A percentile compares a stretch with the other conserved stretches of the same genome.
Conservation (phyloP, 2,329 filamentous ascomycete species). For the Ceratocystis colombiana region DNA sequence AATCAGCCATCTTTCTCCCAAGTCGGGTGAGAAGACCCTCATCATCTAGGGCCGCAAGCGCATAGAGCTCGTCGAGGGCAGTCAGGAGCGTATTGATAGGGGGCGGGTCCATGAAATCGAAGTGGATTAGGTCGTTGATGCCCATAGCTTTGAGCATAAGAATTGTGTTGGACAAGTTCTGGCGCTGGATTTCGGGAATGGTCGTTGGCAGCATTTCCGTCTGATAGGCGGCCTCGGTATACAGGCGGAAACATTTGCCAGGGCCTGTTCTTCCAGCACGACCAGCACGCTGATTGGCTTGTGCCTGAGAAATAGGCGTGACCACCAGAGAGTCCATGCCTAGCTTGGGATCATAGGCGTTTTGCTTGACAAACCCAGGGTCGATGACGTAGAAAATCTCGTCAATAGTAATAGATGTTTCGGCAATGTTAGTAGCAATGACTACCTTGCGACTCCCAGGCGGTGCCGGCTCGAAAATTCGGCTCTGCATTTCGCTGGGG, state of each 20-base stretch:
- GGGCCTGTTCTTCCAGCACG: slow-evolving; percentile 89
- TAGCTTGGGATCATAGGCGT: slow-evolving; percentile 89
- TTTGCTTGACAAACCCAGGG: slow-evolving; percentile 95
- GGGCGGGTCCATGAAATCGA: slow-evolving; percentile 98
- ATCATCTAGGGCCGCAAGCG: slow-evolving; percentile 81
- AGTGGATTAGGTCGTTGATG: slow-evolving; percentile 92
- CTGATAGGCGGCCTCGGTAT: slow-evolving; percentile 90
- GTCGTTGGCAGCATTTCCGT: slow-evolving; percentile 95
- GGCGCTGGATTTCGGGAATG: slow-evolving; percentile 90
- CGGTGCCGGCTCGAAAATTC: slow-evolving; percentile 88
- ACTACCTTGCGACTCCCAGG: slow-evolving; percentile 82
- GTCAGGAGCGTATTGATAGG: slow-evolving; percentile 97
- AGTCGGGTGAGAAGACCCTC: slow-evolving; percentile 87
- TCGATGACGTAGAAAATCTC: slow-evolving; percentile 97
- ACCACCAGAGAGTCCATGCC: slow-evolving; percentile 96
- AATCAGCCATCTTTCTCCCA: slow-evolving; percentile 95
- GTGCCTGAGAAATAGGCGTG: slow-evolving; percentile 91
- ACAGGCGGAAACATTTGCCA: slow-evolving; percentile 89
- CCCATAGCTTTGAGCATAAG: slow-evolving; percentile 99
- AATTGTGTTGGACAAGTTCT: slow-evolving; percentile 87
- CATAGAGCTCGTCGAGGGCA: slow-evolving; percentile 89
- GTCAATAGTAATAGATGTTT: slow-evolving; percentile 96
- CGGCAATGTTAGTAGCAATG: slow-evolving; percentile 96
- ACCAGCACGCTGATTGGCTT: slow-evolving; percentile 88
- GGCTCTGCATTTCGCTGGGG: slow-evolving; percentile 84